Percentiles rank a stretch among this genome's conserved stretches.
These are phyloP conservation scores for Aspergillus felis DNA, from an alignment of 2,329 filamentous ascomycete genomes.

Conservation along the genomic window DNA sequence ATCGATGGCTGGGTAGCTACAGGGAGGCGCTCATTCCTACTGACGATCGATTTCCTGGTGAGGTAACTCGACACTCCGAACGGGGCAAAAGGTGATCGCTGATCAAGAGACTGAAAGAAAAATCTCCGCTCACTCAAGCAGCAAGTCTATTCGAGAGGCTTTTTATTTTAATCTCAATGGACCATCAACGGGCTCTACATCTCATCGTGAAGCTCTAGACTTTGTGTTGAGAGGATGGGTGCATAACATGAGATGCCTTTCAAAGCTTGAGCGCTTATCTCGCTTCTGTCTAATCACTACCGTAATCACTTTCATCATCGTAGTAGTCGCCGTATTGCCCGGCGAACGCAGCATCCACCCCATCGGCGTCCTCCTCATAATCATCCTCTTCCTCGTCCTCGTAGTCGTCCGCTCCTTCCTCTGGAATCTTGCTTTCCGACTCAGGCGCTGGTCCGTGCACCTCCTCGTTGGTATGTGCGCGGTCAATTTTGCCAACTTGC, in stretches of 20 bases:
- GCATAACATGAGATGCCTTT: not conserved
- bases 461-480: conserved; percentile 19
- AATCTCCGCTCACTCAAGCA: not conserved
- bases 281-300: conserved; percentile 22
- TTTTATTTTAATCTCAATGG: not conserved
- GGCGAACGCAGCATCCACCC: conserved; percentile 35
- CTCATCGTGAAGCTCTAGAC: not conserved
- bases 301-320: conserved; percentile 32
- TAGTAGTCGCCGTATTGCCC: conserved; percentile 33
- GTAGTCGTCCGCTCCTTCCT: conserved; percentile 22
- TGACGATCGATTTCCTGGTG: not conserved
- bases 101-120: not conserved
- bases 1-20: not conserved
- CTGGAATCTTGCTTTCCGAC: conserved; percentile 7
- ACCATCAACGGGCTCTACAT: not conserved
- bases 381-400: conserved; percentile 35
- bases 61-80: not conserved
- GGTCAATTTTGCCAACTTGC: conserved; percentile 7
- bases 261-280: not conserved
- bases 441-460: conserved; percentile 20
- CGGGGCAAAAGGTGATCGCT: not conserved
- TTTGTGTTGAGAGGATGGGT: not conserved
- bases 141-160: not conserved
- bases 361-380: conserved; percentile 28
- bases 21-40: not conserved